phyloP scores from a whole-genome alignment of 2,329 filamentous ascomycete genomes.

The Claviceps sorghi region DNA sequence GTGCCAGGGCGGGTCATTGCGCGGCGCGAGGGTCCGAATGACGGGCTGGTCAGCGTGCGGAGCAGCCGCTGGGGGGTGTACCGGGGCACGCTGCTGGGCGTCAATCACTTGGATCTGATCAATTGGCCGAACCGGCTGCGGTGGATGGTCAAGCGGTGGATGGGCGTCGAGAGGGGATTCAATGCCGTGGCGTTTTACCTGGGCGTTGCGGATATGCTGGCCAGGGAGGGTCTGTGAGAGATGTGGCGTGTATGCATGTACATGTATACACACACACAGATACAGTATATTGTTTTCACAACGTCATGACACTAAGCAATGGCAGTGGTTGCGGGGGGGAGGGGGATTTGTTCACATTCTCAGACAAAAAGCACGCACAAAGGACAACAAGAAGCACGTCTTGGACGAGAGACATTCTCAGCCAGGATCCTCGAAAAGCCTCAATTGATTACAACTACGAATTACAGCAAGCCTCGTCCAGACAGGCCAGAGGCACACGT shows the following conservation, averaged over 20 bases:
- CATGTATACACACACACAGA: not conserved
- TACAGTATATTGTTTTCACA: too few species aligned
- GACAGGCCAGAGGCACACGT: constrained; percentile 3
- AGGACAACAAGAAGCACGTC: too few species aligned
- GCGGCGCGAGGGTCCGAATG: constrained; percentile 43
- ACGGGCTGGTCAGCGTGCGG: constrained; percentile 51
- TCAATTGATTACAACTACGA: constrained; percentile 12
- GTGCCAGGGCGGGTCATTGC: constrained; percentile 35
- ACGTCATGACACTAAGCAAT: too few species aligned
- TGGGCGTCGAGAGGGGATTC: constrained; percentile 42
- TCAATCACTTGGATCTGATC: constrained; percentile 51
- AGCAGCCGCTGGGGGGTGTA: constrained; percentile 50
- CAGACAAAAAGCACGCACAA: too few species aligned
- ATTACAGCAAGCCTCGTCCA: constrained; percentile 12
- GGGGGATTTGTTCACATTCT: too few species aligned
- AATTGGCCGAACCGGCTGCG: constrained; percentile 51
- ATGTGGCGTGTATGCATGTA: not conserved
- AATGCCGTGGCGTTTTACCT: constrained; percentile 56
- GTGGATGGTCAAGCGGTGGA: constrained; percentile 37
- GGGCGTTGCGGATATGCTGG: constrained; percentile 54
- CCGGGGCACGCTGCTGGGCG: constrained; percentile 45
- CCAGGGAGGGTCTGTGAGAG: constrained; percentile 41
- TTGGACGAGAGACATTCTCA: not conserved
- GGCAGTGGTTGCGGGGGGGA: too few species aligned
- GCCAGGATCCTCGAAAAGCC: constrained; percentile 7